Conservation (phyloP, 441 rosid species). For the Erodium texanum region DNA sequence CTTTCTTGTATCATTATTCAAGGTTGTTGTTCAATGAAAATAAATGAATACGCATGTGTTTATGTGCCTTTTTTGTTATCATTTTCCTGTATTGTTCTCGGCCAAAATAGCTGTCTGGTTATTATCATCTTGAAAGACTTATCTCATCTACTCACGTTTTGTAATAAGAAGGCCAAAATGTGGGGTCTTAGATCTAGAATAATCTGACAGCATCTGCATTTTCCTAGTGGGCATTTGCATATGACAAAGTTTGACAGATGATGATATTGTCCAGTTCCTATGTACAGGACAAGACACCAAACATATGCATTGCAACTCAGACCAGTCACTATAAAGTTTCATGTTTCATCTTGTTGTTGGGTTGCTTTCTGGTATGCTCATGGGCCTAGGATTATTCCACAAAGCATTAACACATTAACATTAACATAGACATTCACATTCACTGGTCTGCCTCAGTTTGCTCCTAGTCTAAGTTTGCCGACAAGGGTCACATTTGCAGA, state of each 20-base stretch:
- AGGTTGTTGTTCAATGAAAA: no score
- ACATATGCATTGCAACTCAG: background rate
- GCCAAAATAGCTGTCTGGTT: no score
- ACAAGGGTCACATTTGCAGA: background rate
- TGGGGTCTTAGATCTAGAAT: background rate
- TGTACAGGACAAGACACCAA: background rate
- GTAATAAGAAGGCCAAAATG: background rate
- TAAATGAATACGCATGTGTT: background rate
- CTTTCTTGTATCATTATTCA: background rate
- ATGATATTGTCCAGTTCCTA: background rate
- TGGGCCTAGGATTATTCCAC: background rate
- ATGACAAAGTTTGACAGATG: background rate
- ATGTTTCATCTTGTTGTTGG: background rate
- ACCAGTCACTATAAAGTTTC: background rate
- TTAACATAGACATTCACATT: background rate
- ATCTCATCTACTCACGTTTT: background rate
- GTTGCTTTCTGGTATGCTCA: background rate
- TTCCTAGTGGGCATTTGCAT: slow-evolving; percentile 1
- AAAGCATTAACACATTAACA: background rate
- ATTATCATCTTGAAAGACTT: no score
- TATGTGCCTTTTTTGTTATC: no score
- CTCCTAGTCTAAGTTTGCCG: background rate
- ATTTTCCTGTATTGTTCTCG: no score
- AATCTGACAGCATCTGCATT: slow-evolving; percentile 4
- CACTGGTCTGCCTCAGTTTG: background rate